Percentiles rank a stretch among this genome's conserved stretches.
These are phyloP conservation scores for Amphibolis antarctica DNA, from an alignment of 106 monocot species.

Conservation along the genomic window DNA sequence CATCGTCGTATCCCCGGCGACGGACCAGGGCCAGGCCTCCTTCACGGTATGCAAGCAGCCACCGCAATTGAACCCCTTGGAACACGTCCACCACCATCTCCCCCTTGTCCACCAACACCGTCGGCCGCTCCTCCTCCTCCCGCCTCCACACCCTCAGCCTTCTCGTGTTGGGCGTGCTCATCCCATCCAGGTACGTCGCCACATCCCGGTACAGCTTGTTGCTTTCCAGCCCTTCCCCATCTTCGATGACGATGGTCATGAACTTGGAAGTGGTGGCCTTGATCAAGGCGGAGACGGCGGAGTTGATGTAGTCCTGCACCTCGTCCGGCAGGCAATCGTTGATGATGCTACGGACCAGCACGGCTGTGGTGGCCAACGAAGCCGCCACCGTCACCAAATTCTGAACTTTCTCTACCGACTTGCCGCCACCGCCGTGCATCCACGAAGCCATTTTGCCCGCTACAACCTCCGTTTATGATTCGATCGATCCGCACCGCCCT, in stretches of 20 bases:
- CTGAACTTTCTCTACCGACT: too few relatives aligned
- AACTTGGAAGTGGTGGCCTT: constrained; percentile 7
- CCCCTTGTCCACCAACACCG: constrained; percentile 16
- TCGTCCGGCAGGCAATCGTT: constrained; percentile 26
- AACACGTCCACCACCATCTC: constrained; percentile 29
- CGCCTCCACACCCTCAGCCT: constrained; percentile 20
- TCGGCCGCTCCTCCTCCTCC: constrained; percentile 1
- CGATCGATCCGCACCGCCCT: too few relatives aligned
- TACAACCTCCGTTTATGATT: too few relatives aligned
- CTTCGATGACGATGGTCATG: constrained; percentile 19
- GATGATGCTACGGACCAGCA: constrained; percentile 6
- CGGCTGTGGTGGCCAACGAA: constrained; percentile 11
- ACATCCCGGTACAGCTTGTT: constrained; percentile 25
- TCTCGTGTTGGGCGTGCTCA: constrained; percentile 1
- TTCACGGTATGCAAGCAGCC: constrained; percentile 11
- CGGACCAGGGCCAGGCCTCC: background rate
- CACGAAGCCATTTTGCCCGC: too few relatives aligned
- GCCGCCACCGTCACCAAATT: constrained; percentile 13
- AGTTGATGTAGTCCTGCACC: constrained; percentile 9
- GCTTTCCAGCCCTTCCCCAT: constrained; percentile 8
- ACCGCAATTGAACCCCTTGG: constrained; percentile 20
- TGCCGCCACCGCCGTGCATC: too few relatives aligned
- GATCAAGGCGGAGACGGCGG: background rate
- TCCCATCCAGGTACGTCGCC: constrained; percentile 15
- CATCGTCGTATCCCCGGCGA: background rate